phyloP scores from a whole-genome alignment of 1,284 basidiomycete genomes.

The Microbotryomycetes sp. region DNA sequence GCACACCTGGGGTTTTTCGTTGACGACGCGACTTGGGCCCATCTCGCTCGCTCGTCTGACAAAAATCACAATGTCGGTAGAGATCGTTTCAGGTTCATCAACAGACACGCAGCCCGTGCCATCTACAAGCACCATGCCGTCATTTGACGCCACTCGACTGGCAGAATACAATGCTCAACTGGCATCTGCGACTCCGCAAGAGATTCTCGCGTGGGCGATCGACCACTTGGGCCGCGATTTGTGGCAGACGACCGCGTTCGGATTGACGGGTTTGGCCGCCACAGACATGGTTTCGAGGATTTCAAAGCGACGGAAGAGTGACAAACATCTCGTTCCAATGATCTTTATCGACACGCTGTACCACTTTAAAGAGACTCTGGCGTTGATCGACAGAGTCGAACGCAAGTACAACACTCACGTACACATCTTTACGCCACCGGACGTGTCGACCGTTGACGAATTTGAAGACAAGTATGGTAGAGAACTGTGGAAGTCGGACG shows the following conservation, averaged over 20 bases:
- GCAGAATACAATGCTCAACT: slow-evolving; percentile 66
- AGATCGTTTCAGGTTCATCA: no score
- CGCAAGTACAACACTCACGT: slow-evolving; percentile 65
- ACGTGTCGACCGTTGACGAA: slow-evolving; percentile 58
- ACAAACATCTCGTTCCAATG: slow-evolving; percentile 45
- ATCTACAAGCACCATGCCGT: no score
- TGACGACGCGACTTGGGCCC: no score
- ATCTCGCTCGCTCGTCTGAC: no score
- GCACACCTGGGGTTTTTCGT: no score
- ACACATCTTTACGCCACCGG: slow-evolving; percentile 71
- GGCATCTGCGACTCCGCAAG: slow-evolving; percentile 60
- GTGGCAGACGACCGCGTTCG: slow-evolving; percentile 89
- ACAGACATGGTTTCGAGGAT: slow-evolving; percentile 87
- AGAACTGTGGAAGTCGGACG: slow-evolving; percentile 80
- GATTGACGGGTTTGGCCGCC: slow-evolving; percentile 81
- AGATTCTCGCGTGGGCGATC: slow-evolving; percentile 76
- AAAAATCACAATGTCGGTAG: no score
- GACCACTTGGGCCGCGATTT: slow-evolving; percentile 62
- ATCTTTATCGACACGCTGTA: slow-evolving; percentile 96
- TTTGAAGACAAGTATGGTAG: slow-evolving; percentile 79
- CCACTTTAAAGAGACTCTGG: slow-evolving; percentile 89
- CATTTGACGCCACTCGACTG: slow-evolving; percentile 40
- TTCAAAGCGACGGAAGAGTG: slow-evolving; percentile 39
- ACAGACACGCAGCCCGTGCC: no score
- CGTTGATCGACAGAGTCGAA: slow-evolving; percentile 72